phyloP scores from a whole-genome alignment of 2,329 filamentous ascomycete species.

The Malbranchea cinnamomea region DNA sequence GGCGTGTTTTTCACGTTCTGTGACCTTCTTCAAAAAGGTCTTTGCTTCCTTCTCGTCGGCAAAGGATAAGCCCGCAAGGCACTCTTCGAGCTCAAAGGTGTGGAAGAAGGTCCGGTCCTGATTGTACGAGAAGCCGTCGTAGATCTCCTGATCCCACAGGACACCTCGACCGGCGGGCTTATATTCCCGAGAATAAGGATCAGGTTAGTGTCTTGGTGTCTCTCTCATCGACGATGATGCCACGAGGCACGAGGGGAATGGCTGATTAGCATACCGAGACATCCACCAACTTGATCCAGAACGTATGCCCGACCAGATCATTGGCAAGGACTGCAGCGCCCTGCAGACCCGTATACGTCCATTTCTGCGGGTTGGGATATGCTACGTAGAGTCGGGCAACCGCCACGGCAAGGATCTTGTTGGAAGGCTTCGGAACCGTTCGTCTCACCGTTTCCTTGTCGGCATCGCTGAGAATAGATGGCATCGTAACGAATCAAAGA shows the following conservation, averaged over 20 bases:
- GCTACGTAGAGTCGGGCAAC: slow-evolving; percentile 89
- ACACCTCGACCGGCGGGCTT: slow-evolving; percentile 71
- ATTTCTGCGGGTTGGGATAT: slow-evolving; percentile 70
- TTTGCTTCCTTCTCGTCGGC: slow-evolving; percentile 95
- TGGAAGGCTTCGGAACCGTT: slow-evolving; percentile 79
- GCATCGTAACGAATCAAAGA: slow-evolving; percentile 32
- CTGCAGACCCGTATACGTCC: slow-evolving; percentile 88
- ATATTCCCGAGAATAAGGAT: slow-evolving; percentile 8
- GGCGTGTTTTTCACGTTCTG: slow-evolving; percentile 88
- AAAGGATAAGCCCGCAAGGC: slow-evolving; percentile 78
- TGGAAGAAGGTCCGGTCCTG: slow-evolving; percentile 97
- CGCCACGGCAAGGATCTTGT: slow-evolving; percentile 94
- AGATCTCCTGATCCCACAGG: slow-evolving; percentile 96
- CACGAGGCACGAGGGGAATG: not conserved
- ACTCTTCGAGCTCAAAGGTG: slow-evolving; percentile 89
- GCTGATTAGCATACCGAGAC: slow-evolving; percentile 54
- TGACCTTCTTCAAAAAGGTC: slow-evolving; percentile 94
- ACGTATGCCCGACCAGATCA: slow-evolving; percentile 86
- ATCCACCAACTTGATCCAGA: slow-evolving; percentile 96
- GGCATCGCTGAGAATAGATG: slow-evolving; percentile 66
- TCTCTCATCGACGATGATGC: no score
- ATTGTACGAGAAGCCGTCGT: slow-evolving; percentile 87
- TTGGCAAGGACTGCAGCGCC: slow-evolving; percentile 84
- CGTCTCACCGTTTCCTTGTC: slow-evolving; percentile 96
- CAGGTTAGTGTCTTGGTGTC: no score